phyloP scores from a whole-genome alignment of 305 asterid species.

The Fraxinus platypoda region DNA sequence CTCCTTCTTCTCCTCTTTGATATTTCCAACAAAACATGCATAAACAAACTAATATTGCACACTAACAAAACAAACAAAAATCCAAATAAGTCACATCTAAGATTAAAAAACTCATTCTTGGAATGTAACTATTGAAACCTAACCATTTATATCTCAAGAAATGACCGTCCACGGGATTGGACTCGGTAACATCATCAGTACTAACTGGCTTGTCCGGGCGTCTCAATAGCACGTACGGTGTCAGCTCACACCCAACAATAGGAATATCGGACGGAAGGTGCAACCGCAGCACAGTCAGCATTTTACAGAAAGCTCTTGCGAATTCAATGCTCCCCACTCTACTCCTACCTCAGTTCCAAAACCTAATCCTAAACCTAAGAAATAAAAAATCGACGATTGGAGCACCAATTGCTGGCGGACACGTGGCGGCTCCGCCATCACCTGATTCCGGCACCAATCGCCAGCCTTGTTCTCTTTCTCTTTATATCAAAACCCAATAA shows the following conservation, averaged over 20 bases:
- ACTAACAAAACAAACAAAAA: background rate
- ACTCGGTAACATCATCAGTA: slow-evolving; percentile 60
- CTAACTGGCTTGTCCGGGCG: slow-evolving; percentile 51
- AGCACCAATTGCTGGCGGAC: slow-evolving; percentile 39
- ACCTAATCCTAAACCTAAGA: slow-evolving; percentile 18
- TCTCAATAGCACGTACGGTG: slow-evolving; percentile 63
- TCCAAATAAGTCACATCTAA: background rate
- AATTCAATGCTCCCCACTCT: slow-evolving; percentile 25
- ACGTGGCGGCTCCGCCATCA: slow-evolving; percentile 88
- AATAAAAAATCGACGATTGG: slow-evolving; percentile 20
- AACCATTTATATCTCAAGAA: slow-evolving; percentile 71
- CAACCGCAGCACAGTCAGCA: slow-evolving; percentile 73
- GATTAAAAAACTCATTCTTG: slow-evolving; percentile 1
- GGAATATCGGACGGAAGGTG: slow-evolving; percentile 82
- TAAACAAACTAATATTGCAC: background rate
- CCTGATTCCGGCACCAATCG: slow-evolving; percentile 41
- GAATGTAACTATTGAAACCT: slow-evolving; percentile 12
- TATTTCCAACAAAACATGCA: background rate
- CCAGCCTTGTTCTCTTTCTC: slow-evolving; percentile 45
- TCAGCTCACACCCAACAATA: slow-evolving; percentile 71
- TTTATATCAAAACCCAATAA: slow-evolving; percentile 17
- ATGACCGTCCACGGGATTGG: slow-evolving; percentile 54
- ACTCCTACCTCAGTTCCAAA: slow-evolving; percentile 26
- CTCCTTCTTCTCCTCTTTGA: too few species aligned
- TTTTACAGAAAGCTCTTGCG: slow-evolving; percentile 32